Percentiles rank a stretch among this genome's conserved stretches.
phyloP scores from a whole-genome alignment of 805 yeast species.

The Metschnikowia santaceciliae region DNA sequence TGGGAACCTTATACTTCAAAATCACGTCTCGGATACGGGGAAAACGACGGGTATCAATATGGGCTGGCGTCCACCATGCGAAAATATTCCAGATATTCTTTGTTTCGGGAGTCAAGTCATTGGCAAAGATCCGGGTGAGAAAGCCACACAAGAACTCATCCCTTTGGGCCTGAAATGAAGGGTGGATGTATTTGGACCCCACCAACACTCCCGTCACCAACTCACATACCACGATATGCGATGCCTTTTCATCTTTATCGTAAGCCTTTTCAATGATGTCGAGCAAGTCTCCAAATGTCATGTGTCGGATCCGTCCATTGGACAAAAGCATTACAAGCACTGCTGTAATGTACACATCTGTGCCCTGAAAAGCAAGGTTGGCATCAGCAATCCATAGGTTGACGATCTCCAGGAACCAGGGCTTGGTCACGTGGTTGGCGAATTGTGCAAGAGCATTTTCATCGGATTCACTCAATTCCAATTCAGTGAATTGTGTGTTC shows the following conservation, averaged over 20 bases:
- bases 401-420: conserved; percentile 55
- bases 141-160: conserved; percentile 46
- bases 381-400: conserved; percentile 57
- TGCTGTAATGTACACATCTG: conserved; percentile 56
- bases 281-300: conserved; percentile 51
- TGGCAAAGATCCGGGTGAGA: conserved; percentile 43
- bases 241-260: conserved; percentile 63
- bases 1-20: conserved; percentile 44
- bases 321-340: conserved; percentile 48
- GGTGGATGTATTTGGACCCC: conserved; percentile 42
- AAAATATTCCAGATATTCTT: conserved; percentile 70
- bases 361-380: conserved; percentile 60
- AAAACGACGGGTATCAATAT: conserved; percentile 63
- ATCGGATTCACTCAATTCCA: conserved; percentile 43
- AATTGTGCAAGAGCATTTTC: conserved; percentile 35
- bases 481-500: conserved; percentile 21
- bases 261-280: conserved; percentile 48
- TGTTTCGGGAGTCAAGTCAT: conserved; percentile 71
- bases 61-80: conserved; percentile 68
- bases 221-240: conserved; percentile 75
- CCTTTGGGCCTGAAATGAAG: conserved; percentile 30
- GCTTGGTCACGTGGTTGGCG: conserved; percentile 45
- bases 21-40: conserved; percentile 48
- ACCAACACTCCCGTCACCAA: conserved; percentile 59
- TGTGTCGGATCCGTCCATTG: conserved; percentile 37